A percentile compares a stretch with the other conserved stretches of the same genome.
phyloP scores from a whole-genome alignment of 2,329 filamentous ascomycete species.

The Aspergillus niger region DNA sequence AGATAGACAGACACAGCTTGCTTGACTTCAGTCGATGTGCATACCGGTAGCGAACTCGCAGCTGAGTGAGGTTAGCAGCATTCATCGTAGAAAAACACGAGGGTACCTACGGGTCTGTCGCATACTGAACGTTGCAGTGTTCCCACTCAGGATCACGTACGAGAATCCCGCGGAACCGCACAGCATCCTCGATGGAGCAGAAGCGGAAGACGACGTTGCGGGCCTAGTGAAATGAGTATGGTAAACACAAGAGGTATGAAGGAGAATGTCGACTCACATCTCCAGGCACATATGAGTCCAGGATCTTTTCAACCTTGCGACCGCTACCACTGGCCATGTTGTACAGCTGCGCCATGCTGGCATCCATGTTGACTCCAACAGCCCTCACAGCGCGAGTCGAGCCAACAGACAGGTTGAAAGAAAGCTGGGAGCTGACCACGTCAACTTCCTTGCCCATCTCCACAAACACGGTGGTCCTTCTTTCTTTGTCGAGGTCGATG shows the following conservation, averaged over 20 bases:
- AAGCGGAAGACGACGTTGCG: conserved; percentile 53
- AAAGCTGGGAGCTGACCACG: conserved; percentile 44
- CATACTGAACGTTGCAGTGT: conserved; percentile 47
- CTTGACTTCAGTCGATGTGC: conserved; percentile 16
- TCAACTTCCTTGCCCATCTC: conserved; percentile 44
- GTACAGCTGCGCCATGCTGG: conserved; percentile 39
- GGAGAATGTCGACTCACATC: conserved; percentile 38
- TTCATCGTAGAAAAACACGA: not conserved
- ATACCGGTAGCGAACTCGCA: conserved; percentile 26
- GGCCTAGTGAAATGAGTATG: conserved; percentile 31
- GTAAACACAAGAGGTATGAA: not conserved
- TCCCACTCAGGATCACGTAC: conserved; percentile 48
- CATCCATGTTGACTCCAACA: conserved; percentile 44
- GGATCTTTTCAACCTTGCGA: conserved; percentile 49
- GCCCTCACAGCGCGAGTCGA: conserved; percentile 51
- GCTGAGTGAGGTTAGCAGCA: conserved; percentile 16
- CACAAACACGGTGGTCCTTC: conserved; percentile 36
- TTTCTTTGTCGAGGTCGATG: conserved; percentile 36
- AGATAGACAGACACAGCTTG: not conserved
- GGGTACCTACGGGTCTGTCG: conserved; percentile 44
- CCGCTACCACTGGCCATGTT: conserved; percentile 42
- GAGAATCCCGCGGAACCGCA: conserved; percentile 47
- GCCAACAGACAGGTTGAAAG: conserved; percentile 42
- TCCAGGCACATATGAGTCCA: conserved; percentile 42
- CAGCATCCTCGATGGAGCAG: conserved; percentile 49